Evolutionary conservation across 257 asterid species (phyloP).

Genomic region (Ilex asprella): DNA sequence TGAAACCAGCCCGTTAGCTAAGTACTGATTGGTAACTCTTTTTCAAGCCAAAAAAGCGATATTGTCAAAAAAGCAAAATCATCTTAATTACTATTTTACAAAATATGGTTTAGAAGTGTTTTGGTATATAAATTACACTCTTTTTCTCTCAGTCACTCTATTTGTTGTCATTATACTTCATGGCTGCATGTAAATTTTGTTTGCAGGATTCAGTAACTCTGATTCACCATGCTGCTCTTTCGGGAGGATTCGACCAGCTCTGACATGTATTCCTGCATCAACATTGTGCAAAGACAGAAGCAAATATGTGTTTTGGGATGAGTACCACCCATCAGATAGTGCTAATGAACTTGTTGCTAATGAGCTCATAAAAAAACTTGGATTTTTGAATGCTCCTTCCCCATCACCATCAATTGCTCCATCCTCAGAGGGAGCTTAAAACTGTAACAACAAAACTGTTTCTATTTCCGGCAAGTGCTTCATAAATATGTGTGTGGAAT

Average conservation of each 20-base stretch:
- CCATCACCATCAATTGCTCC: slow-evolving; percentile 46
- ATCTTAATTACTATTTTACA: too few relatives aligned
- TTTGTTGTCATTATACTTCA: too few relatives aligned
- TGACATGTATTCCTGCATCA: slow-evolving; percentile 80
- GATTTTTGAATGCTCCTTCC: slow-evolving; percentile 37
- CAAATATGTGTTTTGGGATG: slow-evolving; percentile 94
- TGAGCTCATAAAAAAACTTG: slow-evolving; percentile 59
- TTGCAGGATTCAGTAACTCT: slow-evolving; percentile 63
- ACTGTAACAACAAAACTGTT: too few relatives aligned
- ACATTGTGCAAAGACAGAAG: slow-evolving; percentile 69
- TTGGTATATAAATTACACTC: too few relatives aligned
- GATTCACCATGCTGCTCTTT: slow-evolving; percentile 90
- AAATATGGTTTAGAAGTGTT: too few relatives aligned
- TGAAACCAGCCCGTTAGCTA: too few relatives aligned
- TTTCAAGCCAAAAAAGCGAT: too few relatives aligned
- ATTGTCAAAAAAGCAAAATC: too few relatives aligned
- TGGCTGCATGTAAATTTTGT: not conserved
- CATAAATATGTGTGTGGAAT: too few relatives aligned
- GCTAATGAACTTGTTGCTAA: slow-evolving; percentile 69
- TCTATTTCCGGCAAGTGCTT: too few relatives aligned
- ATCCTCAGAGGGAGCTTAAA: slow-evolving; percentile 21
- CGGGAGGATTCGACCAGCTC: slow-evolving; percentile 76
- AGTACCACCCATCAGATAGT: slow-evolving; percentile 76
- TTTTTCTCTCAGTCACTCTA: too few relatives aligned
- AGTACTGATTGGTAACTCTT: too few relatives aligned